Percentiles rank a stretch among this genome's conserved stretches.
phyloP scores from a whole-genome alignment of 164 flowering plant species.

The Dillenia suffruticosa region DNA sequence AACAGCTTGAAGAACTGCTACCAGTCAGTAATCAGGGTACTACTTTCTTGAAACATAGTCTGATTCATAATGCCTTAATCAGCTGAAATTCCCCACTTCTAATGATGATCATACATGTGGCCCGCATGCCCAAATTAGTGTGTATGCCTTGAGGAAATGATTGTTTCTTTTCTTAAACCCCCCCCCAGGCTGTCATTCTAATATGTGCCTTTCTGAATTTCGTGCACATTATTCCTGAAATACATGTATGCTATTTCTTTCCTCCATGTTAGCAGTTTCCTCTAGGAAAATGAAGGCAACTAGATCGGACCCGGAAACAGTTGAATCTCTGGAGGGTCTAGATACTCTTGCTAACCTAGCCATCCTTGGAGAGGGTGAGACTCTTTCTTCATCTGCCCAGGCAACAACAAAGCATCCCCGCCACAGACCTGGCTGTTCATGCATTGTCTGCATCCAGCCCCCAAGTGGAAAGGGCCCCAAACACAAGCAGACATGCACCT shows the following conservation, averaged over 20 bases:
- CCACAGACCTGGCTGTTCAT: conserved; percentile 83
- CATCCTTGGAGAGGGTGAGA: conserved; percentile 51
- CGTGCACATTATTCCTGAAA: not conserved
- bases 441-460: conserved; percentile 96
- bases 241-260: not conserved
- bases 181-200: too few species aligned
- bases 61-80: not conserved
- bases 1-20: conserved; percentile 47
- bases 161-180: too few species aligned
- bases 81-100: too few species aligned
- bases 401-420: conserved; percentile 85
- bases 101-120: not conserved
- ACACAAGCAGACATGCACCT: conserved; percentile 71
- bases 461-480: conserved; percentile 91
- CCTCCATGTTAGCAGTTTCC: conserved; percentile 27
- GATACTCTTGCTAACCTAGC: conserved; percentile 75
- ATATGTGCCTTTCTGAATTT: too few species aligned
- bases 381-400: conserved; percentile 37
- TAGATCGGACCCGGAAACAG: conserved; percentile 32
- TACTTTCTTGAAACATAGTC: conserved; percentile 4
- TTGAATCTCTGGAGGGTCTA: conserved; percentile 62
- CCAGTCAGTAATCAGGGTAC: conserved; percentile 36
- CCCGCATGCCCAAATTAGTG: not conserved
- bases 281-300: conserved; percentile 39
- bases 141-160: too few species aligned